Base-by-base conservation (phyloP, 306 rosid species). In the Trifolium repens region DNA sequence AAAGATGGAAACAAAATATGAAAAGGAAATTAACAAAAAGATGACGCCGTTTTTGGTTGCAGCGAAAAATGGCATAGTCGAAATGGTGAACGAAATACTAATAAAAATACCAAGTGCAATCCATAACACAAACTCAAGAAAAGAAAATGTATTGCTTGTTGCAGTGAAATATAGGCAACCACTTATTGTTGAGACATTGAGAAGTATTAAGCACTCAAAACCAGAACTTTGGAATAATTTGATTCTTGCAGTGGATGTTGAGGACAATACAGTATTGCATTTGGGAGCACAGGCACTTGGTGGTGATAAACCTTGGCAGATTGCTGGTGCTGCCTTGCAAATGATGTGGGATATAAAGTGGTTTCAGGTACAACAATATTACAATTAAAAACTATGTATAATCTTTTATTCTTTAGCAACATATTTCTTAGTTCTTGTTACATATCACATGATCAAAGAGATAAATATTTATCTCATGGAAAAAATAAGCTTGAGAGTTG, bases 321-420 rank as follows among this genome's bases (percentile, higher is more conserved):
- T 83, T 19, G 68, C 75, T 57, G 81, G 89, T 4, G 50, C 69
- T 17, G 89, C 87, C 10, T 26, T 83, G 67, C 86, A 85, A 60
- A 76, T 82, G 89, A 69, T 77, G 69, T 82, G 84, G 89, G 86
- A 85, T 42, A 71, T 86, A 6, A 83, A 80, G 39, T 86, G 89
- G 89, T 86, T 67, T 70, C 70, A 82, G 86, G 86, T 83, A 78
- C 7, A 10, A 78, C 7, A 10, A 2, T 44, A 43, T 10, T 43
- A 59, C 19, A 62, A 27, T 39, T 39, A 4, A 4, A 32, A 32
- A 4, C 6, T 32, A 32, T 32, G 5, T 5, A 32, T 32, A 32
- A 32, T 32, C 6, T 32, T 4, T 4, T 32, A 32, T 32, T 32
- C 35, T 32, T 32, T 32, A 32, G 4, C 35, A 32, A 32, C 6